These are phyloP conservation scores for Microstroma glucosiphilum DNA, from an alignment of 1,284 basidiomycete species.

Conservation along the genomic window DNA sequence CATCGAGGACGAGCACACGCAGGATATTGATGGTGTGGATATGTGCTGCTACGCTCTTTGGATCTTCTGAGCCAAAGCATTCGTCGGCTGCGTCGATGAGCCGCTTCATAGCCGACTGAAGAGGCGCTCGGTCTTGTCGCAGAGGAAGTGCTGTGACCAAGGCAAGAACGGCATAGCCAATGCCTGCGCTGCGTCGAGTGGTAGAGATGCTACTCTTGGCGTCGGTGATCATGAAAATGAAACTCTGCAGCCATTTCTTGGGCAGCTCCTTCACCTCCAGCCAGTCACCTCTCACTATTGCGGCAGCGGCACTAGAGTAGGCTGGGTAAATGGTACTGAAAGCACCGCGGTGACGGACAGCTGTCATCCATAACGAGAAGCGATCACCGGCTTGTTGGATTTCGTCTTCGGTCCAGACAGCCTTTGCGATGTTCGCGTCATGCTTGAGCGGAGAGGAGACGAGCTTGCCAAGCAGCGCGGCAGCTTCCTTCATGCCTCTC, in stretches of 20 bases:
- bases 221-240: constrained; percentile 27
- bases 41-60: constrained; percentile 13
- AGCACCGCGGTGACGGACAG: constrained; percentile 50
- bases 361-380: constrained; percentile 49
- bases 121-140: neutral
- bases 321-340: constrained; percentile 51
- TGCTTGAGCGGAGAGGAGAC: constrained; percentile 31
- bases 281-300: constrained; percentile 30
- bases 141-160: constrained; percentile 32
- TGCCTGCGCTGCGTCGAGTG: constrained; percentile 51
- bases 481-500: constrained; percentile 51
- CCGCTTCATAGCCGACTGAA: constrained; percentile 16
- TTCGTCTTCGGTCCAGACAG: constrained; percentile 15
- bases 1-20: constrained; percentile 42
- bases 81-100: constrained; percentile 22
- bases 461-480: constrained; percentile 45
- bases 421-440: constrained; percentile 13
- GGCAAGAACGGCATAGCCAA: constrained; percentile 50
- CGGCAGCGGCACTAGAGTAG: constrained; percentile 37
- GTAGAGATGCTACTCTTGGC: constrained; percentile 41
- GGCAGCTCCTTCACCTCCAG: constrained; percentile 33
- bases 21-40: constrained; percentile 51
- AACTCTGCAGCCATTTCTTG: constrained; percentile 41
- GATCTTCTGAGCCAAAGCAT: constrained; percentile 16
- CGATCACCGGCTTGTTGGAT: constrained; percentile 38